Conservation (phyloP, 225 moss, liverwort and hornwort genomes). For the Physcomitrium patens region DNA sequence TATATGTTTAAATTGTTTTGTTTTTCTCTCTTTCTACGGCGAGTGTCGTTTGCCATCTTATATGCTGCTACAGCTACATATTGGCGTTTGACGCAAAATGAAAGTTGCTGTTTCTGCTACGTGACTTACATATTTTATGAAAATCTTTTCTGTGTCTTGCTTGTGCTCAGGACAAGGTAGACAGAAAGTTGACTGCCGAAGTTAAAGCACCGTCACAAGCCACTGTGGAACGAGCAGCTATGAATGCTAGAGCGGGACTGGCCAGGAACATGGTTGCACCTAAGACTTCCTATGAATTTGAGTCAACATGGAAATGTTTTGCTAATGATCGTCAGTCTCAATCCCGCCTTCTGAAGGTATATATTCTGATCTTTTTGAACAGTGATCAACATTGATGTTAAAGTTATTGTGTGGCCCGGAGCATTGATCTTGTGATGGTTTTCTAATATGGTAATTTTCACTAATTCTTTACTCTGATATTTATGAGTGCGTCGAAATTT, state of each 20-base stretch:
- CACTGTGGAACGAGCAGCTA: slow-evolving; percentile 76
- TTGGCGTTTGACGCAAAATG: slow-evolving; percentile 8
- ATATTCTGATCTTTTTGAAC: neutral
- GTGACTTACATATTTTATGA: slow-evolving; percentile 14
- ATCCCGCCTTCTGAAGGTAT: slow-evolving; percentile 81
- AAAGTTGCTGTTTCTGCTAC: slow-evolving; percentile 16
- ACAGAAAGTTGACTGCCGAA: slow-evolving; percentile 55
- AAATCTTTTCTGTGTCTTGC: slow-evolving; percentile 20
- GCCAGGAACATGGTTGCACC: slow-evolving; percentile 81
- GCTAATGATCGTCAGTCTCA: slow-evolving; percentile 69
- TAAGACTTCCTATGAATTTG: slow-evolving; percentile 90
- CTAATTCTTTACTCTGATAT: slow-evolving; percentile 13
- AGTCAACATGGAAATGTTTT: slow-evolving; percentile 88
- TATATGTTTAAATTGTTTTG: too few relatives aligned
- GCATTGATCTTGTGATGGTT: slow-evolving; percentile 21
- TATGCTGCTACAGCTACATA: slow-evolving; percentile 13
- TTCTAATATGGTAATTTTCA: neutral
- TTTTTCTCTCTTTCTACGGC: neutral
- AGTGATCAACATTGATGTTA: slow-evolving; percentile 12
- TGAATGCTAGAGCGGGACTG: slow-evolving; percentile 68
- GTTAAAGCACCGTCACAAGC: slow-evolving; percentile 66
- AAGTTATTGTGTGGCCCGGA: neutral
- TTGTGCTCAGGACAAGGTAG: slow-evolving; percentile 50
- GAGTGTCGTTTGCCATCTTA: neutral
- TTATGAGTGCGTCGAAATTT: slow-evolving; percentile 19